Base-by-base conservation (phyloP, 2,329 filamentous ascomycete genomes). In the Coleophoma eucalyptorum region DNA sequence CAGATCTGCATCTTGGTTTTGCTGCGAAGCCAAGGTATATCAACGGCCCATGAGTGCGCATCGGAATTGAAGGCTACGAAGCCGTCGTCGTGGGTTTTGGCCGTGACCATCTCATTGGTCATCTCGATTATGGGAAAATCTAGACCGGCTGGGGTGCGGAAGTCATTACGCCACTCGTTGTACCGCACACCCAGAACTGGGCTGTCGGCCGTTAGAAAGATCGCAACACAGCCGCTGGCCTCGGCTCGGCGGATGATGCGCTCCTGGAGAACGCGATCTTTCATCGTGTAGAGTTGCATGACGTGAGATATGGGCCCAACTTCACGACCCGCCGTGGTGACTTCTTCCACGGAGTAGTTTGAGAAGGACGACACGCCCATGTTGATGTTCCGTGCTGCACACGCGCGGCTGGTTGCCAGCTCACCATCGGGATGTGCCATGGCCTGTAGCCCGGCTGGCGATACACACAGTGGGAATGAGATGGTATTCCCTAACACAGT, bases 241-340 rank as follows among this genome's bases (percentile, higher is more conserved):
- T 61, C 55, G 5, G 57, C 58, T 3, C 59, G 50, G 8, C 51
- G 50, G 41, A 64, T 49, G 26, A 58, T 52, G 4, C 51, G 45
- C 18, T 52, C 43, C 34, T 51, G 45, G 3, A 69, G 64, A 4
- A 65, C 71, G 2, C 76, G 68, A 56, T 80, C 71, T 59, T 74
- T 70, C 54, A 80, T 66, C 2, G 76, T 70, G 58, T 76, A 79
- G 57, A 80, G 65, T 58, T 80, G 78, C 62, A 80, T 74, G n/a
- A 69, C 71, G 53, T 77, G 72, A 3, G 73, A 67, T 65, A 51
- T 72, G 1, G 60, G 61, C 0, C 63, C 60, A 3, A 66, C 64
- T 2, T 62, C 58, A 69, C 55, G 4, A 65, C 68, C 65, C 10
- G 73, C 66, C 1, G 63, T 59, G 4, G 66, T 64, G 3, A 78